phyloP scores from a whole-genome alignment of 2,329 filamentous ascomycete species.

The Zymoseptoria crescenta region DNA sequence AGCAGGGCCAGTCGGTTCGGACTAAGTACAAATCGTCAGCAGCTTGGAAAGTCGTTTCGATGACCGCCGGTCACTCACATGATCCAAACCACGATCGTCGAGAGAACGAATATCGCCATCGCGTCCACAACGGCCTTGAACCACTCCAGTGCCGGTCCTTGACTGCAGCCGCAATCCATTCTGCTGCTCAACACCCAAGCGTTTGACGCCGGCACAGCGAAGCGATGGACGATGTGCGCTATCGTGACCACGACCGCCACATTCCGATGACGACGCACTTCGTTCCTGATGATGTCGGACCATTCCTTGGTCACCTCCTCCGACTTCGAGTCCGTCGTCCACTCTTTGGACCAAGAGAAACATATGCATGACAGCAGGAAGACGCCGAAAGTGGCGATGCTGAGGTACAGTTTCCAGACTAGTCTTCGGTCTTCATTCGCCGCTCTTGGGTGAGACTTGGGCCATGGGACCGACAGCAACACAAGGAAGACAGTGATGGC shows the following conservation, averaged over 20 bases:
- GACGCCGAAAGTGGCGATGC: neutral
- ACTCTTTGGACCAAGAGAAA: neutral
- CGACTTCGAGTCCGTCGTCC: neutral
- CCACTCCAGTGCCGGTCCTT: neutral
- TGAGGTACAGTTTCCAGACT: neutral
- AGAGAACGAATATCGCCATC: neutral
- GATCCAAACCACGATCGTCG: neutral
- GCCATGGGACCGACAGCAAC: neutral
- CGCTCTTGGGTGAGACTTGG: too few species aligned
- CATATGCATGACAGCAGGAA: neutral
- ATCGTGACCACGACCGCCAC: neutral
- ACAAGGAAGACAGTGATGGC: neutral
- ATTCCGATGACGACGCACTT: neutral
- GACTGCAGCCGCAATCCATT: neutral
- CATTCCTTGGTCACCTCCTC: neutral
- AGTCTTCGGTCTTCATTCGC: too few species aligned
- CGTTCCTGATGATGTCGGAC: neutral
- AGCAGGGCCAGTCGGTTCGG: neutral
- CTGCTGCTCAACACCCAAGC: neutral
- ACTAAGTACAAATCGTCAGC: neutral
- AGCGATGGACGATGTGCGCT: neutral
- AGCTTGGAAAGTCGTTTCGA: neutral
- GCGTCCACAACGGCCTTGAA: neutral
- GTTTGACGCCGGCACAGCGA: neutral
- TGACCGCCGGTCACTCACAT: neutral